phyloP scores from a whole-genome alignment of 345 rosid species.

The Orychophragmus violaceus region DNA sequence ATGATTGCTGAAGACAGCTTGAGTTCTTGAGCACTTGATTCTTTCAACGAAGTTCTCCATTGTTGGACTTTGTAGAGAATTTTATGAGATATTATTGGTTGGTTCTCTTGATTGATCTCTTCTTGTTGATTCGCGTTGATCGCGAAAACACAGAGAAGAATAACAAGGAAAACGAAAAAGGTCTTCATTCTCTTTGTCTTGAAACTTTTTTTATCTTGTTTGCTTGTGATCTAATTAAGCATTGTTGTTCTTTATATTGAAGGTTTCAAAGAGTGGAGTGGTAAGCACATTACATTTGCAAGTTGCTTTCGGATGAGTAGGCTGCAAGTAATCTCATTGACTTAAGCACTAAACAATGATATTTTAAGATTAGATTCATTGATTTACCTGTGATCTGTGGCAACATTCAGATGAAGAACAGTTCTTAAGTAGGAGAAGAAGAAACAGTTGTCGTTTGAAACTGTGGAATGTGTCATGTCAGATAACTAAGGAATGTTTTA shows the following conservation, averaged over 20 bases:
- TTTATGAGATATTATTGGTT: neutral
- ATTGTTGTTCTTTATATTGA: slow-evolving; percentile 17
- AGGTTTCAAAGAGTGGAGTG: slow-evolving; percentile 30
- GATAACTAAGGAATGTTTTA: neutral
- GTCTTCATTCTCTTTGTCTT: slow-evolving; percentile 12
- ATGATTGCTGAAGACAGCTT: slow-evolving; percentile 36
- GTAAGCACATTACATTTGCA: slow-evolving; percentile 21
- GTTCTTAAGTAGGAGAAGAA: slow-evolving; percentile 17
- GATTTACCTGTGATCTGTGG: slow-evolving; percentile 22
- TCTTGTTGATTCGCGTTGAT: slow-evolving; percentile 13
- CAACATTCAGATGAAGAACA: slow-evolving; percentile 17
- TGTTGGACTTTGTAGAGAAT: slow-evolving; percentile 25
- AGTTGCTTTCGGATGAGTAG: slow-evolving; percentile 24
- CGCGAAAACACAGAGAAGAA: slow-evolving; percentile 3
- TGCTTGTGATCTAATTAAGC: slow-evolving; percentile 10
- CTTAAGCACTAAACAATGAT: slow-evolving; percentile 17
- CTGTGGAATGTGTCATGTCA: slow-evolving; percentile 18
- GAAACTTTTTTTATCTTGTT: neutral
- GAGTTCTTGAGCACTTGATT: slow-evolving; percentile 28
- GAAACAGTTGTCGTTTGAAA: slow-evolving; percentile 13
- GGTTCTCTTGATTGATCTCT: slow-evolving; percentile 5
- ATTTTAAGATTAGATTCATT: neutral
- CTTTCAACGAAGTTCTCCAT: slow-evolving; percentile 34
- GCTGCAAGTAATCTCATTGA: slow-evolving; percentile 29
- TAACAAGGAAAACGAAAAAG: slow-evolving; percentile 7